These are phyloP conservation scores for Bjerkandera adusta DNA, from an alignment of 1,284 basidiomycete species.

Conservation along the genomic window DNA sequence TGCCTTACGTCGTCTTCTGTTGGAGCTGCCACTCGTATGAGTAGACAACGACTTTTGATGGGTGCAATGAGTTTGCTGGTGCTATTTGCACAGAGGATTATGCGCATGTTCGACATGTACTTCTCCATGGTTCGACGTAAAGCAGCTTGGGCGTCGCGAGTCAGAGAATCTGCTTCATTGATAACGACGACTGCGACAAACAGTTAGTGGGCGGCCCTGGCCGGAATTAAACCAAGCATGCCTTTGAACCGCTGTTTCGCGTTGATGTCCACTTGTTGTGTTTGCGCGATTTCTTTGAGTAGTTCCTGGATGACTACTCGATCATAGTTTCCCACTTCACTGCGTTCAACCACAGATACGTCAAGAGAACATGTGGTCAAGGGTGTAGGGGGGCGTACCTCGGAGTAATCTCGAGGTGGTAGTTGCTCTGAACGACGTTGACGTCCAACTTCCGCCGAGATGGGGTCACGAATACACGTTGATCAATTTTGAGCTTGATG, in stretches of 20 bases:
- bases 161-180: conserved; percentile 94
- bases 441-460: conserved; percentile 95
- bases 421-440: conserved; percentile 97
- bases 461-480: conserved; percentile 93
- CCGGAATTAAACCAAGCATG: conserved; percentile 38
- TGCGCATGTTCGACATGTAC: conserved; percentile 96
- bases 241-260: conserved; percentile 98
- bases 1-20: conserved; percentile 66
- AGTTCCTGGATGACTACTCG: conserved; percentile 96
- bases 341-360: conserved; percentile 1
- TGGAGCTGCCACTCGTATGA: conserved; percentile 93
- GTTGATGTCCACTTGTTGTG: conserved; percentile 95
- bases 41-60: conserved; percentile 92
- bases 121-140: conserved; percentile 99
- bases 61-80: conserved; percentile 97
- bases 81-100: conserved; percentile 97
- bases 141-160: conserved; percentile 96
- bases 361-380: neutral
- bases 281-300: conserved; percentile 98
- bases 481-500: conserved; percentile 92
- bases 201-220: no score
- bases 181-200: conserved; percentile 87
- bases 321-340: conserved; percentile 94
- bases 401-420: conserved; percentile 97
- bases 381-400: conserved; percentile 51